These are phyloP conservation scores for Stephanodiscus triporus DNA, from an alignment of 108 stramenopile genomes.

Conservation along the genomic window DNA sequence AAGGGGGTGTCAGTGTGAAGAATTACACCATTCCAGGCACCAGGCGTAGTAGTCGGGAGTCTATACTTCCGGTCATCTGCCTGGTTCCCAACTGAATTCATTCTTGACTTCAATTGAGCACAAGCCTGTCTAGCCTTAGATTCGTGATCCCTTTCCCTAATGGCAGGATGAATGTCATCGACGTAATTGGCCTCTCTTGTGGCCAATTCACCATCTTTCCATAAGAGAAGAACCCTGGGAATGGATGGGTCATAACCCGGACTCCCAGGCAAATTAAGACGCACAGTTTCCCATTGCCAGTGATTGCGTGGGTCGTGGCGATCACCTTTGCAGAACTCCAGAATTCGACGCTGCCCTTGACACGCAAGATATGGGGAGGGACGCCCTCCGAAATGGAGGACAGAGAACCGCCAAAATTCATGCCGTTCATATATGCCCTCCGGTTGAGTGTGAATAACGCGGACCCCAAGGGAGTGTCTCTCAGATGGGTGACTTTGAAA, in stretches of 20 bases:
- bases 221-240: slow-evolving; percentile 37
- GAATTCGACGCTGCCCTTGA: slow-evolving; percentile 12
- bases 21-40: slow-evolving; percentile 11
- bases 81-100: too few species aligned
- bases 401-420: too few species aligned
- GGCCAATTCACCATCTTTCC: slow-evolving; percentile 42
- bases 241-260: slow-evolving; percentile 41
- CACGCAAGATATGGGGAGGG: too few species aligned
- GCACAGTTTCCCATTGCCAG: slow-evolving; percentile 12
- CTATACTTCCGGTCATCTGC: too few species aligned
- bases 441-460: neutral
- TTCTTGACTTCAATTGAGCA: slow-evolving; percentile 6
- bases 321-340: slow-evolving; percentile 18
- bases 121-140: neutral
- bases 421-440: too few species aligned
- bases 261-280: neutral
- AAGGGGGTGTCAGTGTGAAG: neutral
- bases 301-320: neutral
- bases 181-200: too few species aligned
- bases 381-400: too few species aligned
- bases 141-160: neutral
- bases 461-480: neutral
- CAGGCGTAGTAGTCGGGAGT: too few species aligned
- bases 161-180: slow-evolving; percentile 13
- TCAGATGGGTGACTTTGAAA: neutral